Conservation (phyloP, 495 filamentous ascomycete species). For the Aspergillus sparsus region DNA sequence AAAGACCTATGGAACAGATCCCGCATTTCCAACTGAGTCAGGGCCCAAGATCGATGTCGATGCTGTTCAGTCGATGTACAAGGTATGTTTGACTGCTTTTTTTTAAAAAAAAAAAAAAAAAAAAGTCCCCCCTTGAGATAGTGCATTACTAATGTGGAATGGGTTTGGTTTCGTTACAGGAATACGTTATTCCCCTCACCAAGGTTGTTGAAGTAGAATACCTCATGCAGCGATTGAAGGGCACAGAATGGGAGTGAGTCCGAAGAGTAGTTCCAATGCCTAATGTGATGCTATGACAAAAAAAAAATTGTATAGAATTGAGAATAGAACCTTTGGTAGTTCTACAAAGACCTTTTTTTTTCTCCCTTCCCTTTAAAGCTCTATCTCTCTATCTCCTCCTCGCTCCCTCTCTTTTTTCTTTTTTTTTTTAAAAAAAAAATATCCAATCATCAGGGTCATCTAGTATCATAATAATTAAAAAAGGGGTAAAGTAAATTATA, state of each 20-base stretch:
- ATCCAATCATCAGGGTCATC: slow-evolving; percentile 17
- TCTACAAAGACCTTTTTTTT: background rate
- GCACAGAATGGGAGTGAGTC: slow-evolving; percentile 59
- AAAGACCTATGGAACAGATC: slow-evolving; percentile 92
- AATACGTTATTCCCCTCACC: slow-evolving; percentile 93
- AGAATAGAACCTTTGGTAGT: too few relatives aligned
- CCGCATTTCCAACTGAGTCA: slow-evolving; percentile 59
- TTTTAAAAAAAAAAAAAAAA: background rate
- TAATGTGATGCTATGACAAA: background rate
- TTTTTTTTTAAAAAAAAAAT: slow-evolving; percentile 33
- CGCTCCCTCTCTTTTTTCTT: slow-evolving; percentile 1
- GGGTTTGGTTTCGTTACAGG: slow-evolving; percentile 44
- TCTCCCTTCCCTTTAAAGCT: background rate
- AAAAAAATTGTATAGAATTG: background rate
- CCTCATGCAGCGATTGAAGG: slow-evolving; percentile 85
- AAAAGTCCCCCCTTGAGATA: too few relatives aligned
- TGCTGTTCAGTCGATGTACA: slow-evolving; percentile 92
- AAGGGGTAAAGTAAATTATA: slow-evolving; percentile 5
- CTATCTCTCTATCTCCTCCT: background rate
- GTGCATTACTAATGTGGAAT: too few relatives aligned
- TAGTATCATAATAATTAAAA: background rate
- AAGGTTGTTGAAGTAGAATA: slow-evolving; percentile 98
- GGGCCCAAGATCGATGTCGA: slow-evolving; percentile 84
- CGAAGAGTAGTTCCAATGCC: background rate
- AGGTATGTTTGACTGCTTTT: slow-evolving; percentile 48